Evolutionary conservation across 2,329 filamentous ascomycete genomes (phyloP), one percentile per base, ranked within the genome.

Genomic region (Apiospora pterosperma): DNA sequence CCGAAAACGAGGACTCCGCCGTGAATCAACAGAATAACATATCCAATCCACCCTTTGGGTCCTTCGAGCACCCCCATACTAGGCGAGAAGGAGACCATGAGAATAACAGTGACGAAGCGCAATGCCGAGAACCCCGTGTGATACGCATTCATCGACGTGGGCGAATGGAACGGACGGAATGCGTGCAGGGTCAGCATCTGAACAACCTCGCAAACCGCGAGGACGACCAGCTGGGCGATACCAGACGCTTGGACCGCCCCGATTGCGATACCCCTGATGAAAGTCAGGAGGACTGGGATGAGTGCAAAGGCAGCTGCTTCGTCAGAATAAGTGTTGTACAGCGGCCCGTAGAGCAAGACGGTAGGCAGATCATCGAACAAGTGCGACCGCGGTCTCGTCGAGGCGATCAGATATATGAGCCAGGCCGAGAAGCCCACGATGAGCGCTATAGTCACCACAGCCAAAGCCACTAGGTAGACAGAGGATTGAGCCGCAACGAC

Each of bases 301-400:
- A 97, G 84, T 7, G 95, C 93, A 76, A 97, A 99, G 0, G 92
- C 89, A 8, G 95, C 92, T 0, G 93, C 93, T 75, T 95, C 92
- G 76, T 99, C 96, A 28, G 92, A 96, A 76, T 97, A 98, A 0
- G 96, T 99, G 78, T 99, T 99, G 78, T 99, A 99, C 8, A 99
- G 82, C 5, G 96, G 93, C 0, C 96, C 96, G 71, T 97, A 98
- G 1, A 93, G 85, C 2, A 99, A 83, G 10, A 98, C 89, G 0
- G 93, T 97, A 7, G 93, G 89, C 60, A 99, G 83, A 73, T 98
- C 93, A 77, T 99, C 96, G 75, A 97, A 99, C 11, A 99, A 84
- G 69, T 93, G 91, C 1, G 93, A 91, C 66, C 93, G 90, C 6
- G 94, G 94, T 68, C 91, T 89, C 0, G 92, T 96, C 28, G 84